Percentiles rank a stretch among this genome's conserved stretches.
These are phyloP conservation scores for Tephrocybe sp. DNA, from an alignment of 768 basidiomycete species.

Conservation along the genomic window DNA sequence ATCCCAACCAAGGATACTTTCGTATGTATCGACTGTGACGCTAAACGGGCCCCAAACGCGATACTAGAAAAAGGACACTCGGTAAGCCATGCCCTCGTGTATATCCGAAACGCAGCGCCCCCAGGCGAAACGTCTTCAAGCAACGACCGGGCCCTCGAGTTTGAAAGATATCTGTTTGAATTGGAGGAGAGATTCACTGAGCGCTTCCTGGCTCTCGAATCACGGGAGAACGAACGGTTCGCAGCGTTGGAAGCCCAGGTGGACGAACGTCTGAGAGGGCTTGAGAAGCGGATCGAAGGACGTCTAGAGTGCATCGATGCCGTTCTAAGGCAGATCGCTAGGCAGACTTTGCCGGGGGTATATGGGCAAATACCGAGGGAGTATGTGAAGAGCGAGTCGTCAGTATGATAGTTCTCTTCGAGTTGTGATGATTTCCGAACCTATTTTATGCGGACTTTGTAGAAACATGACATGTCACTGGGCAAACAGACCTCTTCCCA, in stretches of 20 bases:
- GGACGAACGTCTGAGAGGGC: constrained; percentile 3
- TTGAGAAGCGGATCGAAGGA: neutral
- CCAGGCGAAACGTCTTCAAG: constrained; percentile 18
- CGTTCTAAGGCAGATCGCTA: neutral
- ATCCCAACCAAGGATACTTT: constrained; percentile 22
- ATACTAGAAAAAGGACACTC: constrained; percentile 6
- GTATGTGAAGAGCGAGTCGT: too few species aligned
- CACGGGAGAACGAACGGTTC: constrained; percentile 25
- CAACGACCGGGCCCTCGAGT: constrained; percentile 25
- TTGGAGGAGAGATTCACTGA: constrained; percentile 28
- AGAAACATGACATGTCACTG: too few species aligned
- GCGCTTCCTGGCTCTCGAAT: constrained; percentile 23
- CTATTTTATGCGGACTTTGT: too few species aligned
- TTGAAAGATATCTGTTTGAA: constrained; percentile 27
- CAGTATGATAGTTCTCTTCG: too few species aligned
- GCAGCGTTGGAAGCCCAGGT: constrained; percentile 24
- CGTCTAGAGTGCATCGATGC: neutral
- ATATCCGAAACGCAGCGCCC: constrained; percentile 23
- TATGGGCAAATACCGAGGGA: too few species aligned
- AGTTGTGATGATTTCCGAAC: too few species aligned
- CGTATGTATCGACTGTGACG: constrained; percentile 31
- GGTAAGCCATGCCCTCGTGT: constrained; percentile 26
- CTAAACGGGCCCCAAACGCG: constrained; percentile 11
- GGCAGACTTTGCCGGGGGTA: neutral
- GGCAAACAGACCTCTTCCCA: too few species aligned